phyloP scores from a whole-genome alignment of 2,329 filamentous ascomycete species.

The Pyrenophora graminea region DNA sequence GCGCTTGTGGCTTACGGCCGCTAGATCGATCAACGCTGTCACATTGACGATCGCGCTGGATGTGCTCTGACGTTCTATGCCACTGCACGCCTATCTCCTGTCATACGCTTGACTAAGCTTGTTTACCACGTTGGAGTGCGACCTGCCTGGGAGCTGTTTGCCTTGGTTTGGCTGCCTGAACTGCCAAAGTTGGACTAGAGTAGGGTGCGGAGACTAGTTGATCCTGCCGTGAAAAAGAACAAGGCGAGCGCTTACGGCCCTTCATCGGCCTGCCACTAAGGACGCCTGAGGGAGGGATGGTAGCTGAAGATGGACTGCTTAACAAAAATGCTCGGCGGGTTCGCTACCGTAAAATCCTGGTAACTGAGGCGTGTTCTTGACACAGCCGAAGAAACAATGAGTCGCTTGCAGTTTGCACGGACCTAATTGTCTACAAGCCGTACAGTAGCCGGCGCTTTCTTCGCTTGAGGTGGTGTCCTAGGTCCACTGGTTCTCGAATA shows the following conservation, averaged over 20 bases:
- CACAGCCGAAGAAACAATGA: background rate
- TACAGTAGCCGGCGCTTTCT: background rate
- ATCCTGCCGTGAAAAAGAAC: background rate
- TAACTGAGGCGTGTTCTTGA: conserved; percentile 15
- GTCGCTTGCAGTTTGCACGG: background rate
- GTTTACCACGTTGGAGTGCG: background rate
- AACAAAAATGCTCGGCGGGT: background rate
- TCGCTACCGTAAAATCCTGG: no score
- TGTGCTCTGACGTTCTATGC: conserved; percentile 11
- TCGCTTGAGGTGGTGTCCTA: background rate
- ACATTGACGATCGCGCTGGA: conserved; percentile 21
- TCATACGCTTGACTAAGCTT: background rate
- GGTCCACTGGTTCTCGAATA: conserved; percentile 1
- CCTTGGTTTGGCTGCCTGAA: background rate
- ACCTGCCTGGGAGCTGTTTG: background rate
- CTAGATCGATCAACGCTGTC: conserved; percentile 21
- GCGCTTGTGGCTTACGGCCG: conserved; percentile 11
- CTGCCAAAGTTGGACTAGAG: conserved; percentile 15
- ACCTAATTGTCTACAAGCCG: background rate
- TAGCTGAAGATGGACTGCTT: background rate
- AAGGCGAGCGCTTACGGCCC: background rate
- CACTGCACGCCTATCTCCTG: conserved; percentile 11
- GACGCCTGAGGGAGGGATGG: background rate
- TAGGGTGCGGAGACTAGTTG: conserved; percentile 12
- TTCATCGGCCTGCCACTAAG: background rate